Percentiles rank a stretch among this genome's conserved stretches.
phyloP scores from a whole-genome alignment of 2,329 filamentous ascomycete genomes.

The Colletotrichum sidae region DNA sequence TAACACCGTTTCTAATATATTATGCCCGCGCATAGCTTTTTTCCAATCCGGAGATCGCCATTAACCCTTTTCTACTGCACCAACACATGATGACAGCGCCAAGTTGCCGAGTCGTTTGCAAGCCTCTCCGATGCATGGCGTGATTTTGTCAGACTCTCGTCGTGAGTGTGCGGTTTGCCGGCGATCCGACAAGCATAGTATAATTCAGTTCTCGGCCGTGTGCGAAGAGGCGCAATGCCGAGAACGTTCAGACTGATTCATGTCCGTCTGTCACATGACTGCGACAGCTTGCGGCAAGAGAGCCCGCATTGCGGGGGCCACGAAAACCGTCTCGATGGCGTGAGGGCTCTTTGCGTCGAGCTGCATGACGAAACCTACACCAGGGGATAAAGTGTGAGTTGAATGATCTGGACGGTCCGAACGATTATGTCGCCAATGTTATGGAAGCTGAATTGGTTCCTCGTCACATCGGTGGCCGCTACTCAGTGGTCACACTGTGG shows the following conservation, averaged over 20 bases:
- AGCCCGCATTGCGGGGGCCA: conserved; percentile 14
- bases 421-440: not conserved
- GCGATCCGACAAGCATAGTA: not conserved
- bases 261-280: conserved; percentile 16
- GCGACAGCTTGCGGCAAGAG: conserved; percentile 14
- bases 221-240: too few relatives aligned
- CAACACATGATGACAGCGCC: conserved; percentile 6
- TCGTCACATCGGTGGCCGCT: conserved; percentile 24
- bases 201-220: not conserved
- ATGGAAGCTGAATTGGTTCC: conserved; percentile 8
- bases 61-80: not conserved
- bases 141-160: not conserved
- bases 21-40: not conserved
- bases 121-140: conserved; percentile 11
- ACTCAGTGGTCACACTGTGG: conserved; percentile 26
- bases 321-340: conserved; percentile 21
- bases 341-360: conserved; percentile 28
- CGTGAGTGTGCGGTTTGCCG: too few relatives aligned
- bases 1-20: conserved; percentile 12
- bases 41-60: not conserved
- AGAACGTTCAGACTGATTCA: too few relatives aligned
- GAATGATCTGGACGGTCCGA: not conserved
- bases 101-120: conserved; percentile 14
- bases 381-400: conserved; percentile 4
- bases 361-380: conserved; percentile 28